A percentile compares a stretch with the other conserved stretches of the same genome.
Conservation (phyloP, 805 yeast species). For the Grigorovia transvaalensis region DNA sequence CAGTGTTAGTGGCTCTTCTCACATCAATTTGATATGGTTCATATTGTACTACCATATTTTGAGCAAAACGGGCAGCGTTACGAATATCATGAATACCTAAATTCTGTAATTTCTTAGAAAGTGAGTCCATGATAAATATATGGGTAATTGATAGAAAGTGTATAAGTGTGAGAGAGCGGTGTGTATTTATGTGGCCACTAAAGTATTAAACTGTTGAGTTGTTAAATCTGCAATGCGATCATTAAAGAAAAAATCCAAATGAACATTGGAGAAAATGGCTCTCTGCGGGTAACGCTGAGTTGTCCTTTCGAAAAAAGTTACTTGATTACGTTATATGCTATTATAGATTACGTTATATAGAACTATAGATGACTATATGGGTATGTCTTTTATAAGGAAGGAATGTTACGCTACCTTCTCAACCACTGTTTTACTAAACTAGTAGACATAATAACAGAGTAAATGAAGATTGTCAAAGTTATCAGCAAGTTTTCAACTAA, state of each 20-base stretch:
- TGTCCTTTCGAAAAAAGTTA: neutral
- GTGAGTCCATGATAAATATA: slow-evolving; percentile 19
- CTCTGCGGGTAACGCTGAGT: neutral
- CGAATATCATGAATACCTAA: slow-evolving; percentile 31
- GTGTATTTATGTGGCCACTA: neutral
- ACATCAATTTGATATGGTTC: slow-evolving; percentile 31
- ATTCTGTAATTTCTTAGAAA: slow-evolving; percentile 27
- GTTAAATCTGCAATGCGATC: neutral
- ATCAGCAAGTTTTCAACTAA: neutral
- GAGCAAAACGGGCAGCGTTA: slow-evolving; percentile 33
- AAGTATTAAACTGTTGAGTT: neutral
- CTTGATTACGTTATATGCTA: no score
- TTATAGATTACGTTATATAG: no score
- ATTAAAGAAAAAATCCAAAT: neutral
- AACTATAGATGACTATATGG: no score
- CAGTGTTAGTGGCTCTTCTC: slow-evolving; percentile 40
- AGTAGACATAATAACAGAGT: neutral
- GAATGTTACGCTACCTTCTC: neutral
- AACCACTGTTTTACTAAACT: neutral
- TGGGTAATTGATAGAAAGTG: neutral
- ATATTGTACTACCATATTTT: slow-evolving; percentile 30
- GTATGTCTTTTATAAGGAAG: no score
- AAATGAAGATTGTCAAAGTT: neutral
- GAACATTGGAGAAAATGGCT: neutral
- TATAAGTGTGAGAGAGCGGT: neutral